Evolutionary conservation across 2,329 filamentous ascomycete species (phyloP).

Genomic region (Trichophyton verrucosum): DNA sequence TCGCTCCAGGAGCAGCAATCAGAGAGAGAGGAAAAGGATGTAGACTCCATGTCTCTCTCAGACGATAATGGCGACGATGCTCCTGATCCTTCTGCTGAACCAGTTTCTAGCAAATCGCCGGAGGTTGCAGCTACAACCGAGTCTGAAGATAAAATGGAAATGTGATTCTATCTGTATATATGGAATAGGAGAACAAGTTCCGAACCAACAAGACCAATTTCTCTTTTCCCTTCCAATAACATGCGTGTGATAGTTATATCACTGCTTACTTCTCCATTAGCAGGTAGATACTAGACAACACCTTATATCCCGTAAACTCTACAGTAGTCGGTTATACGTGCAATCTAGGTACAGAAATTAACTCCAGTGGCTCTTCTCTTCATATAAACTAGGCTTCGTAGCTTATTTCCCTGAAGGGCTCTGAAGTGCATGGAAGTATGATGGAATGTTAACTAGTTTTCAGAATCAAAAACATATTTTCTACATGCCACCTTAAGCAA

Average conservation of each 20-base stretch:
- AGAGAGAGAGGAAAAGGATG: background rate
- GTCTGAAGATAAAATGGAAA: background rate
- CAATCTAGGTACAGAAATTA: too few species aligned
- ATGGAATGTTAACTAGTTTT: background rate
- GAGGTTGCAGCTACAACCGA: background rate
- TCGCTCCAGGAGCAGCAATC: background rate
- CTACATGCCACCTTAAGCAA: slow-evolving; percentile 47
- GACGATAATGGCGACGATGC: background rate
- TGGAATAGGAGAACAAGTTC: background rate
- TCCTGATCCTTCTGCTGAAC: background rate
- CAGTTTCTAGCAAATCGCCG: background rate
- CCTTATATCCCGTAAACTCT: too few species aligned
- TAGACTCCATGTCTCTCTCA: background rate
- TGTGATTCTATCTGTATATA: background rate
- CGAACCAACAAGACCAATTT: background rate
- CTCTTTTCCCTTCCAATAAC: too few species aligned
- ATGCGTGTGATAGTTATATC: too few species aligned
- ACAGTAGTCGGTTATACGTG: too few species aligned
- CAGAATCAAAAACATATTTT: slow-evolving; percentile 39
- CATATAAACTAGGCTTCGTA: too few species aligned
- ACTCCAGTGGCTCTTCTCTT: too few species aligned
- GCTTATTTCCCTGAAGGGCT: too few species aligned
- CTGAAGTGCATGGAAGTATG: background rate
- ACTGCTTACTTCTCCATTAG: too few species aligned
- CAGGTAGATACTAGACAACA: too few species aligned